Evolutionary conservation across 1,284 basidiomycete genomes (phyloP).

Genomic region (Ceratobasidium sp.): DNA sequence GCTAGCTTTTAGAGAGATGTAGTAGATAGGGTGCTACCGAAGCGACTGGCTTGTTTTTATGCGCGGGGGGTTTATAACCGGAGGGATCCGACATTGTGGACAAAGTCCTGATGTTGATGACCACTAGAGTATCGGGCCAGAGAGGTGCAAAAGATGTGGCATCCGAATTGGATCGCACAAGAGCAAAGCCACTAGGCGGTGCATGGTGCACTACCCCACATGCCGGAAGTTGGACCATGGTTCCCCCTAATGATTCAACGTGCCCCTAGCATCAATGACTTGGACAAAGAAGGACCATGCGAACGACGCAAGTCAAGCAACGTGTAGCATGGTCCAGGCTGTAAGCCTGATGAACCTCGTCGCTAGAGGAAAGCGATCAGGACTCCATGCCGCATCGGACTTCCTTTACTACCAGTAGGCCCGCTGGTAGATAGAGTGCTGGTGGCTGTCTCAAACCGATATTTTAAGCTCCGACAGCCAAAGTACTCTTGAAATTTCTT

Average conservation of each 20-base stretch:
- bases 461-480: conserved; percentile 34
- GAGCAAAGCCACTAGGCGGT: conserved; percentile 34
- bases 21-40: not conserved
- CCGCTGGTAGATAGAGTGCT: conserved; percentile 14
- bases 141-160: conserved; percentile 10
- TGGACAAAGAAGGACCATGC: conserved; percentile 19
- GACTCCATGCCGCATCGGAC: conserved; percentile 2
- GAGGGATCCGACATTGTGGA: conserved; percentile 24
- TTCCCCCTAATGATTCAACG: conserved; percentile 23
- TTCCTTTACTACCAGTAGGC: not conserved
- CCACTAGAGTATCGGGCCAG: conserved; percentile 15
- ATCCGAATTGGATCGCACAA: conserved; percentile 35
- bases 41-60: conserved; percentile 23
- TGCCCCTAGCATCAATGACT: conserved; percentile 10
- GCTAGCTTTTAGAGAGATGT: conserved; percentile 4
- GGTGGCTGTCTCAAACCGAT: conserved; percentile 19
- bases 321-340: conserved; percentile 16
- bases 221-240: conserved; percentile 11
- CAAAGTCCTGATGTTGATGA: conserved; percentile 17
- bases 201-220: conserved; percentile 33
- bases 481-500: not conserved
- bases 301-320: conserved; percentile 1
- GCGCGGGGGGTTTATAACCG: not conserved
- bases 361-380: not conserved
- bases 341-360: conserved; percentile 18